phyloP scores from a whole-genome alignment of 176 grass and related monocot genomes.

The Poa annua region DNA sequence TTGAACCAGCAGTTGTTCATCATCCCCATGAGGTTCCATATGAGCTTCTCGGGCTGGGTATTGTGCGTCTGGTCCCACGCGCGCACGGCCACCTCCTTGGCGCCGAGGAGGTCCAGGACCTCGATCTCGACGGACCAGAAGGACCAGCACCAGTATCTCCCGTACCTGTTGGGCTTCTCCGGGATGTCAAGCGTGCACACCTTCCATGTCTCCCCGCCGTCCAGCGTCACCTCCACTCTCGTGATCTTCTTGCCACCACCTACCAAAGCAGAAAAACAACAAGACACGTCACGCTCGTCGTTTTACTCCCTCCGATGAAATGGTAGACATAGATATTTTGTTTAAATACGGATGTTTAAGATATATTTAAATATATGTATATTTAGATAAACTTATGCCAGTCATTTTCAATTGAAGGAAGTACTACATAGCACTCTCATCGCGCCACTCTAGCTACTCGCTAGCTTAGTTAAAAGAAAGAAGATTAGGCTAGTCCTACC shows the following conservation, averaged over 20 bases:
- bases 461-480: background rate
- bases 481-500: background rate
- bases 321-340: no score
- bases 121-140: slow-evolving; percentile 95
- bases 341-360: no score
- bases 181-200: slow-evolving; percentile 68
- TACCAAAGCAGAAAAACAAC: background rate
- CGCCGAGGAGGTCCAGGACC: slow-evolving; percentile 76
- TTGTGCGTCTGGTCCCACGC: slow-evolving; percentile 91
- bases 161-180: slow-evolving; percentile 92
- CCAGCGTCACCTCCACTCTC: slow-evolving; percentile 85
- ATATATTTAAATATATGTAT: no score
- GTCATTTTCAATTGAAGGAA: no score
- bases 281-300: background rate
- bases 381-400: no score
- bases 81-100: slow-evolving; percentile 89
- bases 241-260: slow-evolving; percentile 88
- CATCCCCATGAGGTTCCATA: slow-evolving; percentile 99
- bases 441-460: background rate
- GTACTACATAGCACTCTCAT: no score
- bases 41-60: slow-evolving; percentile 89
- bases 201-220: slow-evolving; percentile 87
- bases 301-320: no score
- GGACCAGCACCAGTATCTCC: slow-evolving; percentile 97
- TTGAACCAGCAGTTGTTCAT: slow-evolving; percentile 99